Evolutionary conservation across 75 land plant genomes (phyloP).

Genomic region (Pseudotsuga menziesii): DNA sequence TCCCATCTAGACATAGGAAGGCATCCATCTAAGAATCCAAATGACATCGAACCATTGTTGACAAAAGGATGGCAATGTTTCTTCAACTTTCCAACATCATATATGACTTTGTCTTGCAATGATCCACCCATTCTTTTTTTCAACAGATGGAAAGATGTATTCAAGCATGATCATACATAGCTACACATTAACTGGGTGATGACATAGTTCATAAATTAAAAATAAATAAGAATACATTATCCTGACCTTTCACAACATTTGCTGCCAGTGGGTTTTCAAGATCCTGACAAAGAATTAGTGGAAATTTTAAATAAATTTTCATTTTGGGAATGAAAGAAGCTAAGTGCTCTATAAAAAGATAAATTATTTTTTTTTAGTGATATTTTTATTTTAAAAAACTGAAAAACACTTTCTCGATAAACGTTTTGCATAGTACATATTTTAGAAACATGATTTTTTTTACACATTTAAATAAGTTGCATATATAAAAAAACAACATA

Average conservation of each 20-base stretch:
- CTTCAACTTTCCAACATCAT: constrained; percentile 36
- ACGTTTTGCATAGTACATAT: too few species aligned
- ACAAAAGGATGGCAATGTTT: constrained; percentile 53
- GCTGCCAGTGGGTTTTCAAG: constrained; percentile 18
- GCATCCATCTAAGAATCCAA: constrained; percentile 82
- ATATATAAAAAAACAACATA: too few species aligned
- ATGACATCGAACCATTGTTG: constrained; percentile 49
- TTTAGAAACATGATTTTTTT: too few species aligned
- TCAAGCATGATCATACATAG: too few species aligned
- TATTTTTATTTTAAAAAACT: too few species aligned
- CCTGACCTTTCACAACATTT: constrained; percentile 31
- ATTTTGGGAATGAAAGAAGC: not conserved
- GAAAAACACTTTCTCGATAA: too few species aligned
- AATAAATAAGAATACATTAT: not conserved
- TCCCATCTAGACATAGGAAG: constrained; percentile 87
- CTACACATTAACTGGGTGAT: not conserved
- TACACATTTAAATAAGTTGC: too few species aligned
- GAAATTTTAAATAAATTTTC: not conserved
- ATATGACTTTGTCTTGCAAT: constrained; percentile 82
- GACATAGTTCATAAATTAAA: not conserved
- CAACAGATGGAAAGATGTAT: too few species aligned
- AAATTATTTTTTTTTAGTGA: too few species aligned
- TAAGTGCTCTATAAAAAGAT: too few species aligned
- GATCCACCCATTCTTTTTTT: constrained; percentile 63
- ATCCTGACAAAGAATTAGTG: constrained; percentile 21